Evolutionary conservation across 495 filamentous ascomycete species (phyloP).

Genomic region (Penicillium simplicissimum): DNA sequence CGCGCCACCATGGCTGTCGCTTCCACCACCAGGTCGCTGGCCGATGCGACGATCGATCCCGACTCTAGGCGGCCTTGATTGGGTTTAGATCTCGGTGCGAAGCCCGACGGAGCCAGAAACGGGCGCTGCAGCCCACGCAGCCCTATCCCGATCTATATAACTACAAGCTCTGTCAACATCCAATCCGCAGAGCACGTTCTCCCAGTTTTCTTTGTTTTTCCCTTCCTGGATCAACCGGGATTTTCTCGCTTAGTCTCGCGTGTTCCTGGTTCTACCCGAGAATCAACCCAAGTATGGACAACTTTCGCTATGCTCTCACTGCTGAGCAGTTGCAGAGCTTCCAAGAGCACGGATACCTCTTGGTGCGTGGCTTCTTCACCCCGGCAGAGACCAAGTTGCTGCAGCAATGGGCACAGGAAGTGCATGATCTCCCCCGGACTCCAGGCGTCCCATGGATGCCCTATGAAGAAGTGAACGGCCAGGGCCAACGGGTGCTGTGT

Average conservation of each 20-base stretch:
- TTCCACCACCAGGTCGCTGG: too few relatives aligned
- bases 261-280: not conserved
- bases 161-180: not conserved
- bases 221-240: not conserved
- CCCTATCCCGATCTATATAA: conserved; percentile 8
- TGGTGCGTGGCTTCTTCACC: conserved; percentile 35
- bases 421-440: conserved; percentile 41
- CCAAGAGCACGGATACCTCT: conserved; percentile 42
- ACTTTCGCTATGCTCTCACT: conserved; percentile 26
- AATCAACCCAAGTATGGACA: conserved; percentile 18
- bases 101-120: conserved; percentile 2
- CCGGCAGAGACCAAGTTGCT: conserved; percentile 27
- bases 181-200: conserved; percentile 5
- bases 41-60: not conserved
- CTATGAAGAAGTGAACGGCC: conserved; percentile 47
- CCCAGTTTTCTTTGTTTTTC: not conserved
- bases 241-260: not conserved
- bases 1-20: too few relatives aligned
- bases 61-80: not conserved
- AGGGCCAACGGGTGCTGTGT: conserved; percentile 44
- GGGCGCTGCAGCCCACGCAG: not conserved
- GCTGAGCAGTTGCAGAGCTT: conserved; percentile 38
- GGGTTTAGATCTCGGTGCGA: conserved; percentile 11
- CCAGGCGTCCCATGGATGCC: conserved; percentile 46
- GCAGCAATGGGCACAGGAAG: conserved; percentile 46